Conservation (phyloP, 768 basidiomycete species). For the Auriscalpium microsporum region DNA sequence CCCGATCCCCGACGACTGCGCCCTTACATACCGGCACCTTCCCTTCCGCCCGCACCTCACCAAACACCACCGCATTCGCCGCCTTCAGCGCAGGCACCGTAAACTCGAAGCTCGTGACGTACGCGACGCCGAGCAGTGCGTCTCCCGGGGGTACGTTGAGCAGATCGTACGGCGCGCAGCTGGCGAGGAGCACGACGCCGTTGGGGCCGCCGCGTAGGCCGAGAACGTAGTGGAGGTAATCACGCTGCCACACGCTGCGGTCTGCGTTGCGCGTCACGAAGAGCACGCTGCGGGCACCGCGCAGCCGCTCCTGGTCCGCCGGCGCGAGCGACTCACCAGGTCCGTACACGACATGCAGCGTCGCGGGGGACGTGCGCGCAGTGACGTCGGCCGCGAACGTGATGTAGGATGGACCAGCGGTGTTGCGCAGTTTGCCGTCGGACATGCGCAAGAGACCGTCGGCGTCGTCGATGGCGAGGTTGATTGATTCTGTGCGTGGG, state of each 20-base stretch:
- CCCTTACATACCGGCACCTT: conserved; percentile 22
- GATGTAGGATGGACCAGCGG: conserved; percentile 46
- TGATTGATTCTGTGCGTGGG: conserved; percentile 48
- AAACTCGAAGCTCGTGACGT: conserved; percentile 52
- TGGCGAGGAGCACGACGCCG: conserved; percentile 43
- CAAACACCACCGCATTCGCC: conserved; percentile 36
- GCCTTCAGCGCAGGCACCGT: conserved; percentile 42
- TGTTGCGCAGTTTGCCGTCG: conserved; percentile 43
- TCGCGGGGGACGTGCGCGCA: conserved; percentile 21
- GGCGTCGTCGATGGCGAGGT: conserved; percentile 53
- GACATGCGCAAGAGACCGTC: conserved; percentile 35
- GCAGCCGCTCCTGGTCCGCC: conserved; percentile 8
- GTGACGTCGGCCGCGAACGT: conserved; percentile 37
- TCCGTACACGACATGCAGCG: conserved; percentile 40
- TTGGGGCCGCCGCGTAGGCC: conserved; percentile 12
- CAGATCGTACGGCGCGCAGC: conserved; percentile 62
- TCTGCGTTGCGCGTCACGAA: conserved; percentile 56
- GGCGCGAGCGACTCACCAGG: conserved; percentile 9
- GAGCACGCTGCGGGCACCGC: conserved; percentile 25
- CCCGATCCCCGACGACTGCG: background rate
- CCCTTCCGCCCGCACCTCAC: conserved; percentile 22
- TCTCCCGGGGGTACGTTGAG: conserved; percentile 21
- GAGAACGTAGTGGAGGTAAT: conserved; percentile 26
- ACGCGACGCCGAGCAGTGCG: conserved; percentile 21
- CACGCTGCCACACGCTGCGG: conserved; percentile 49